phyloP scores from a whole-genome alignment of 1,284 basidiomycete genomes.

The Cutaneotrichosporon cavernicola region DNA sequence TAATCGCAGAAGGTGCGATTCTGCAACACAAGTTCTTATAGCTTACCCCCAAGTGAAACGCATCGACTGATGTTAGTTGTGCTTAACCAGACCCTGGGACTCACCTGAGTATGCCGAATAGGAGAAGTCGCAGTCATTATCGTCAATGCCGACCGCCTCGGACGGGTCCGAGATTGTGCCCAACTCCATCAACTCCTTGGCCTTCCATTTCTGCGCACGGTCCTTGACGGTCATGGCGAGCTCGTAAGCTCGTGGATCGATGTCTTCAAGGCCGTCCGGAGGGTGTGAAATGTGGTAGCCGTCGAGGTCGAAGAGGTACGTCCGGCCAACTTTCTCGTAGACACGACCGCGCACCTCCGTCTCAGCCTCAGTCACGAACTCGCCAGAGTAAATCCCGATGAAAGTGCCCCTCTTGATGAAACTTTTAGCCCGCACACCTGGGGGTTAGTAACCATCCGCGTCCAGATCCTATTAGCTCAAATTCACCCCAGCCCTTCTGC shows the following conservation, averaged over 20 bases:
- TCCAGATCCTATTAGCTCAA: not conserved
- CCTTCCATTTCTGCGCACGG: constrained; percentile 1
- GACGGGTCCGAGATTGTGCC: not conserved
- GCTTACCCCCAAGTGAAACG: constrained; percentile 80
- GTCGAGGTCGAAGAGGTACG: constrained; percentile 82
- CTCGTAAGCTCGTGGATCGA: constrained; percentile 41
- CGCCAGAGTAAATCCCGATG: constrained; percentile 80
- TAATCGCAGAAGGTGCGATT: constrained; percentile 11
- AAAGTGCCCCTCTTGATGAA: constrained; percentile 69
- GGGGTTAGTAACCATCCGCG: not conserved
- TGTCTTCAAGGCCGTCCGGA: constrained; percentile 38
- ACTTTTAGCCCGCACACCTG: constrained; percentile 58
- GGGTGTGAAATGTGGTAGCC: constrained; percentile 63
- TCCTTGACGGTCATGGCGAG: constrained; percentile 28
- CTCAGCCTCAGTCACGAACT: constrained; percentile 68
- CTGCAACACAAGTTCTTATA: not conserved
- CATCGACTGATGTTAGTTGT: constrained; percentile 62
- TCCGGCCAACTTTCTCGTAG: constrained; percentile 73
- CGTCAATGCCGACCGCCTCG: constrained; percentile 32
- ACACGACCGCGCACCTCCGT: constrained; percentile 64
- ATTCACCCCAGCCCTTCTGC: constrained; percentile 74
- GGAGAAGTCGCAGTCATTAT: constrained; percentile 31
- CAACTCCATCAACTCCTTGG: not conserved
- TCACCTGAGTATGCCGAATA: constrained; percentile 48
- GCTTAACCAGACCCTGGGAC: constrained; percentile 13